phyloP scores from a whole-genome alignment of 805 yeast genomes.

The Starmerella potacharoeniae region DNA sequence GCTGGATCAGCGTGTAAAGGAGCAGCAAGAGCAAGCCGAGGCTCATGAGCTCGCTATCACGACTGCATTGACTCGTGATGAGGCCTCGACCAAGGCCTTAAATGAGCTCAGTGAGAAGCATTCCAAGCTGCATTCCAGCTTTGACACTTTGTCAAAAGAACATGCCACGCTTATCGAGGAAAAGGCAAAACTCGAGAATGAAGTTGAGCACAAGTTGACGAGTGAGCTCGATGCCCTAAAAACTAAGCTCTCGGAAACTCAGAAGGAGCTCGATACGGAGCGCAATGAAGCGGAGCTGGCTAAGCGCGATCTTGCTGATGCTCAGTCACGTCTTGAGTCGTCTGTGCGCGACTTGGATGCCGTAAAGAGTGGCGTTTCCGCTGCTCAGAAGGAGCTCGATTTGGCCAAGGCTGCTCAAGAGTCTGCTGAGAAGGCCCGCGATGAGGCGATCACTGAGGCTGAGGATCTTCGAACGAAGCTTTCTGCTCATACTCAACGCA shows the following conservation, averaged over 20 bases:
- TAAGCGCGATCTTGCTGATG: background rate
- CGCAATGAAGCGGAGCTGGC: background rate
- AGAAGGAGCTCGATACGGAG: background rate
- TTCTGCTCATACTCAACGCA: background rate
- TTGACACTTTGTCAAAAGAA: background rate
- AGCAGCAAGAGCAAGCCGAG: constrained; percentile 7
- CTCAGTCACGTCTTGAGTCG: background rate
- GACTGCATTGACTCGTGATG: constrained; percentile 13
- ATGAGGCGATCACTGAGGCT: background rate
- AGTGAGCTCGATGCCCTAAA: background rate
- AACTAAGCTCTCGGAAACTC: background rate
- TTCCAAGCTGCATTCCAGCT: constrained; percentile 1
- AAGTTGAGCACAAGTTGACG: background rate
- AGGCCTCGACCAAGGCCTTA: constrained; percentile 14
- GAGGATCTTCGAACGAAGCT: background rate
- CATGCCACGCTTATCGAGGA: background rate
- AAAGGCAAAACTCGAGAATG: constrained; percentile 1
- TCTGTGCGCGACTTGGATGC: background rate
- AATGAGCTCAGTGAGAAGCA: constrained; percentile 13
- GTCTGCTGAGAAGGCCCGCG: background rate
- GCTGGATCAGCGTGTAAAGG: constrained; percentile 23
- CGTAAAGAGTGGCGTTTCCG: background rate
- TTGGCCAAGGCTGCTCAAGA: background rate
- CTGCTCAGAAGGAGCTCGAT: background rate
- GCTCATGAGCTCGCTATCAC: constrained; percentile 13